Evolutionary conservation across 1,139 yeast genomes (phyloP).

Genomic region (Pichia sp.): DNA sequence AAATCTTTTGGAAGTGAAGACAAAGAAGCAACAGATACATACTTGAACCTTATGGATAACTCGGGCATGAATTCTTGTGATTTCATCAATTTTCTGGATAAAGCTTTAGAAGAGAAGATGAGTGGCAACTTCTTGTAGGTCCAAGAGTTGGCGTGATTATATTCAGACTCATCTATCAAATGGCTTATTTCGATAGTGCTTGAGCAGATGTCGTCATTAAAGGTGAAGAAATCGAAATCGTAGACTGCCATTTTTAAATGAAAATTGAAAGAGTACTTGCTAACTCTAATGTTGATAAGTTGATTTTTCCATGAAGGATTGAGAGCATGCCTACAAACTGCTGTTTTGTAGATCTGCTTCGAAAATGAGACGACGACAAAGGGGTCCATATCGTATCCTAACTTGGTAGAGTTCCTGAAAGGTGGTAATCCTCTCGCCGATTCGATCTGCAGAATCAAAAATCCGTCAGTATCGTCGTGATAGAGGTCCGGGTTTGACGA

Average conservation of each 20-base stretch:
- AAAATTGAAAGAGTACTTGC: constrained; percentile 52
- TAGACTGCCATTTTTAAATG: constrained; percentile 62
- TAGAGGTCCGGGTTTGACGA: constrained; percentile 11
- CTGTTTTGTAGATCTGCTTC: constrained; percentile 79
- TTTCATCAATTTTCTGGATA: constrained; percentile 11
- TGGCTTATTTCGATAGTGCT: constrained; percentile 39
- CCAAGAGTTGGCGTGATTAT: constrained; percentile 15
- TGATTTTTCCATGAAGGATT: constrained; percentile 77
- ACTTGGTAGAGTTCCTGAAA: constrained; percentile 53
- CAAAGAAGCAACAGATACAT: constrained; percentile 37
- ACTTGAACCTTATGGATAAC: constrained; percentile 58
- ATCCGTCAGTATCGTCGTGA: constrained; percentile 38
- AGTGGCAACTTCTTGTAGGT: constrained; percentile 17
- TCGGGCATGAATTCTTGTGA: constrained; percentile 47
- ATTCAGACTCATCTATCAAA: constrained; percentile 18
- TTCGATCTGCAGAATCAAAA: constrained; percentile 69
- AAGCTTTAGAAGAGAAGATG: constrained; percentile 62
- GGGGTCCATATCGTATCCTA: constrained; percentile 94
- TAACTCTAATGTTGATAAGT: constrained; percentile 61
- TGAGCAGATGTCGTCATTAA: constrained; percentile 76
- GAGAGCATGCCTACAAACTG: constrained; percentile 77
- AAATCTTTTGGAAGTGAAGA: constrained; percentile 4
- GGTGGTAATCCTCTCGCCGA: constrained; percentile 74
- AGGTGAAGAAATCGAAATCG: constrained; percentile 80
- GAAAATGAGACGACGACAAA: constrained; percentile 91